Evolutionary conservation across 441 rosid genomes (phyloP), one percentile per base, ranked within the genome.

Genomic region (Adansonia gregorii): DNA sequence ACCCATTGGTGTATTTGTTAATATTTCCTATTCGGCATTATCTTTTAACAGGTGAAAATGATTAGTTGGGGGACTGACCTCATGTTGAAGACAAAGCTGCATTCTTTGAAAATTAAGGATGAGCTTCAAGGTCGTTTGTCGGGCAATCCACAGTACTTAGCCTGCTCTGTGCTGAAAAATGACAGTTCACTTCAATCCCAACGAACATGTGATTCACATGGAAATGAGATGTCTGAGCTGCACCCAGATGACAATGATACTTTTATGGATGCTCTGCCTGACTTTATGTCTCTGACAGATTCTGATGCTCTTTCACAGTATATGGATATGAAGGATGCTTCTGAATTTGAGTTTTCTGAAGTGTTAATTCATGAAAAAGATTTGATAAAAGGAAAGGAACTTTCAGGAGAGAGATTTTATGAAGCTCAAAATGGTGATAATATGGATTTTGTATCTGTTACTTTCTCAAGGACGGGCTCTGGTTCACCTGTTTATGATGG

Each of bases 181-280:
- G 93, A 92, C 56, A 82, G 84, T 83, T 67, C 86, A 54, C 81
- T 82, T 65, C 80, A 85, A 60, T 87, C 88, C 55, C 72, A 80
- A 77, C 85, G 66, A 58, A 63, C 67, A 68, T 76, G 46, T 80
- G 91, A 83, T 67, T 73, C 80, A 78, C 84, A 63, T 75, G 89
- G 79, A 83, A 84, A 77, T 79, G 91, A 86, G 73, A 81, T 79
- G 79, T 65, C 87, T 67, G 66, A 75, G 63, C 81, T 75, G 73
- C 88, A 78, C 74, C 78, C 79, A 49, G 99, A 97, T 81, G 99
- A 97, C 35, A 97, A 93, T 77, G 98, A 97, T 83, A 72, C 87
- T 81, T 97, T 95, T 81, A 89, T 81, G 68, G 99, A 97, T 86
- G 99, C 99, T 82, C 89, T 97, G 84, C 90, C 92, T 46, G 98